Evolutionary conservation across 2,329 filamentous ascomycete genomes (phyloP), one percentile per base, ranked within the genome.

Genomic region (Pseudogymnoascus sp.): DNA sequence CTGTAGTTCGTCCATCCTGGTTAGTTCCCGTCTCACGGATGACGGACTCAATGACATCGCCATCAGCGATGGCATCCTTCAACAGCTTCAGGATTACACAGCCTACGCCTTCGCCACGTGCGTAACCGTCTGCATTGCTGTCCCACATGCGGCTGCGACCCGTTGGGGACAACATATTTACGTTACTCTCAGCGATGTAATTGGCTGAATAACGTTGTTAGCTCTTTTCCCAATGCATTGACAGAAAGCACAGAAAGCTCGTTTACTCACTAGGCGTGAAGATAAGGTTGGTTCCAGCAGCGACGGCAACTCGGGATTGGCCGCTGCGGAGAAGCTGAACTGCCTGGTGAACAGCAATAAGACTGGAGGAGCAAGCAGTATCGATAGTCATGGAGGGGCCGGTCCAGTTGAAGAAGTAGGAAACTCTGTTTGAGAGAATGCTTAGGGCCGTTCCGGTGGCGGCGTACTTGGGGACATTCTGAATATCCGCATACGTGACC

Each of bases 1-100:
- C 81, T 16, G 68, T 75, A 0, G 84, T 86, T 12, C 77, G 73
- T 2, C 85, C 86, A 67, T 88, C 85, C 64, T 84, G 81, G 63
- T 85, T 86, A 33, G 81, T 75, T 0, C 75, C 74, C 0, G 78
- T 82, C 4, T 76, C 80, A 12, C 82, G 78, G 62, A 87, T 81
- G 21, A 86, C 76, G 9, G 78, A 80, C 3, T 82, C 78, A 63
- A 86, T 83, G 0, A 79, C 79, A 68, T 88, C 84, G 14, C 83
- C 82, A 66, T 84, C 82, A 8, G 75, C 74, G 5, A 88, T 66
- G 1, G 86, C 86, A 69, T 85, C 80, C 4, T 76, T 75, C 0
- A 88, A 72, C 1, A 78, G 78, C 71, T 88, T 88, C 49, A 89
- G 69, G 2, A 88, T 68, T 1, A 89, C 72, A 9, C 83, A 77